phyloP scores from a whole-genome alignment of 192 early-diverging fungal genomes.

The Pilobolus umbonatus region DNA sequence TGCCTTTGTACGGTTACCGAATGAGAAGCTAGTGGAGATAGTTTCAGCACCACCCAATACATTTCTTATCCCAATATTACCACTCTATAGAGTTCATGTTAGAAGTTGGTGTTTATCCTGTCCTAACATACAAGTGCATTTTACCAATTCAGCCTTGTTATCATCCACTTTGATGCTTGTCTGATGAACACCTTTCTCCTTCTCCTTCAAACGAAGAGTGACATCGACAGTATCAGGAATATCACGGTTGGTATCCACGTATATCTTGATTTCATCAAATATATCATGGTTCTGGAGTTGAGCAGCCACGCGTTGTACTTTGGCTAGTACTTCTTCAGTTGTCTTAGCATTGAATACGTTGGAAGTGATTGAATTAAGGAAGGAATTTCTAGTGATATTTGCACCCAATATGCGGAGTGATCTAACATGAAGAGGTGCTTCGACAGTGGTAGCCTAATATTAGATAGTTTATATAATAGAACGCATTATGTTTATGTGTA shows the following conservation, averaged over 20 bases:
- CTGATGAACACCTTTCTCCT: constrained; percentile 56
- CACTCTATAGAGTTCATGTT: constrained; percentile 22
- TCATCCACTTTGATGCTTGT: constrained; percentile 83
- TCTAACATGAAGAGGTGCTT: constrained; percentile 26
- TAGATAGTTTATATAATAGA: neutral
- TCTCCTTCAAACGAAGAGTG: constrained; percentile 64
- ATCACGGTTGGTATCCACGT: constrained; percentile 51
- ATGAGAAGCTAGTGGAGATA: constrained; percentile 43
- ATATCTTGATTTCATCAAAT: constrained; percentile 62
- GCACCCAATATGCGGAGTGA: constrained; percentile 18
- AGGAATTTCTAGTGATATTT: constrained; percentile 15
- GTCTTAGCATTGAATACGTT: constrained; percentile 35
- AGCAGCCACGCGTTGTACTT: constrained; percentile 44
- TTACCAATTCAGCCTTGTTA: constrained; percentile 77
- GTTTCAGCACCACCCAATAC: constrained; percentile 86
- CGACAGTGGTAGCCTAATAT: constrained; percentile 5
- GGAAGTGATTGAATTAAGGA: constrained; percentile 17
- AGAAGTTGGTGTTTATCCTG: neutral
- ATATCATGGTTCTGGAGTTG: constrained; percentile 61
- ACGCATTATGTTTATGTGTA: neutral
- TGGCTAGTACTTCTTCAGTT: constrained; percentile 53
- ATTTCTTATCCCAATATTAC: constrained; percentile 65
- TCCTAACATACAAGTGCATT: neutral
- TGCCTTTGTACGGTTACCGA: constrained; percentile 34
- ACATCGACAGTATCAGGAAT: constrained; percentile 60